Percentiles rank a stretch among this genome's conserved stretches.
Evolutionary conservation across 805 yeast species (phyloP).

Genomic region (Ogataea chonburiensis): DNA sequence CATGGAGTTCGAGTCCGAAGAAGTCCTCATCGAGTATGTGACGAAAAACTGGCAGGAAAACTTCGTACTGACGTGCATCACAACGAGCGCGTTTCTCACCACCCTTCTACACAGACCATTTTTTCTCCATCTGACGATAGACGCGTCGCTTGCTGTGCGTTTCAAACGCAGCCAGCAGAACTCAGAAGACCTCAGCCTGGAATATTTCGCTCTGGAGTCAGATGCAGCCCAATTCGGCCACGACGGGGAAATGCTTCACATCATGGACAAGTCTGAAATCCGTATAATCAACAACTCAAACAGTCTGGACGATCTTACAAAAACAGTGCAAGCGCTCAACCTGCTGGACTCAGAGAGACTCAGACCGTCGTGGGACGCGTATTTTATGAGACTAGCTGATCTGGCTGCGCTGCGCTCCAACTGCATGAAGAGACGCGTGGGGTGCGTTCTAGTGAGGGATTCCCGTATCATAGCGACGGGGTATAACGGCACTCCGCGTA

Average conservation of each 20-base stretch:
- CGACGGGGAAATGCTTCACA: conserved; percentile 36
- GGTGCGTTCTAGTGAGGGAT: conserved; percentile 89
- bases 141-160: conserved; percentile 63
- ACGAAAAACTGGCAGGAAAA: conserved; percentile 66
- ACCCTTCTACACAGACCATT: conserved; percentile 70
- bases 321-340: conserved; percentile 40
- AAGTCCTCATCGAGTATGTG: conserved; percentile 54
- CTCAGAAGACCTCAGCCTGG: conserved; percentile 13
- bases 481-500: conserved; percentile 95
- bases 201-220: conserved; percentile 18
- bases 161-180: conserved; percentile 32
- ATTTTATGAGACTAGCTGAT: conserved; percentile 91
- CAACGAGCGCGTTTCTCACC: conserved; percentile 41
- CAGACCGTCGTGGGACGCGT: conserved; percentile 95
- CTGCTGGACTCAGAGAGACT: conserved; percentile 55
- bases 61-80: conserved; percentile 56
- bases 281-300: conserved; percentile 53
- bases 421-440: conserved; percentile 97
- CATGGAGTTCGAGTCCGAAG: conserved; percentile 38
- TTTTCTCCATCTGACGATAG: conserved; percentile 74
- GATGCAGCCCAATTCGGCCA: conserved; percentile 13
- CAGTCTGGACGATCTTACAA: conserved; percentile 37
- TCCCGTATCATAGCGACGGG: conserved; percentile 92
- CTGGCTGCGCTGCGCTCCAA: conserved; percentile 90
- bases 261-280: conserved; percentile 49